Conservation (phyloP, 139 green algal genomes). For the Closterium sp. region DNA sequence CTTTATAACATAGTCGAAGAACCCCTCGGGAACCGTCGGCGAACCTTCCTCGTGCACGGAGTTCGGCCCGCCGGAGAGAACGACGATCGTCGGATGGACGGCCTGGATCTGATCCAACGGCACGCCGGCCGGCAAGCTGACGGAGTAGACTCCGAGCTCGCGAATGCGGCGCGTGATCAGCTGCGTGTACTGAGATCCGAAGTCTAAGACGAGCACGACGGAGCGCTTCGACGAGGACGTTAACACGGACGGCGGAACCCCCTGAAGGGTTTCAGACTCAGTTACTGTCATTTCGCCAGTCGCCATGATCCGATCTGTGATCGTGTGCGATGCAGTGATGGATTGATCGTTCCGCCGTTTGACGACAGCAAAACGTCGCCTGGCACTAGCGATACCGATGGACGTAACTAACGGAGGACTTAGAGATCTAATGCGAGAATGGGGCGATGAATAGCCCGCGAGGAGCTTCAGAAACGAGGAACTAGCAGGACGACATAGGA, state of each 20-base stretch:
- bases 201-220: slow-evolving; percentile 77
- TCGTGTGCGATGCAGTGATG: neutral
- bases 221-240: slow-evolving; percentile 15
- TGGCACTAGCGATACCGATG: neutral
- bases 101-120: slow-evolving; percentile 79
- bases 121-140: slow-evolving; percentile 87
- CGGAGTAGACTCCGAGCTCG: slow-evolving; percentile 86
- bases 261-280: neutral
- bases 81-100: slow-evolving; percentile 75
- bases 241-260: neutral
- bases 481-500: neutral
- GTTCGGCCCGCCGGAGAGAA: slow-evolving; percentile 94
- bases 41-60: slow-evolving; percentile 88
- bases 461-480: neutral
- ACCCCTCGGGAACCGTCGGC: slow-evolving; percentile 68
- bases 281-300: neutral
- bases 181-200: slow-evolving; percentile 96
- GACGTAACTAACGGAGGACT: neutral
- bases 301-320: neutral
- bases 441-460: neutral
- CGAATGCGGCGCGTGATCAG: slow-evolving; percentile 90
- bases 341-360: neutral
- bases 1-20: slow-evolving; percentile 35
- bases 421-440: neutral
- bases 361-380: neutral